phyloP scores from a whole-genome alignment of 768 basidiomycete genomes.

The Auricularia heimuer region DNA sequence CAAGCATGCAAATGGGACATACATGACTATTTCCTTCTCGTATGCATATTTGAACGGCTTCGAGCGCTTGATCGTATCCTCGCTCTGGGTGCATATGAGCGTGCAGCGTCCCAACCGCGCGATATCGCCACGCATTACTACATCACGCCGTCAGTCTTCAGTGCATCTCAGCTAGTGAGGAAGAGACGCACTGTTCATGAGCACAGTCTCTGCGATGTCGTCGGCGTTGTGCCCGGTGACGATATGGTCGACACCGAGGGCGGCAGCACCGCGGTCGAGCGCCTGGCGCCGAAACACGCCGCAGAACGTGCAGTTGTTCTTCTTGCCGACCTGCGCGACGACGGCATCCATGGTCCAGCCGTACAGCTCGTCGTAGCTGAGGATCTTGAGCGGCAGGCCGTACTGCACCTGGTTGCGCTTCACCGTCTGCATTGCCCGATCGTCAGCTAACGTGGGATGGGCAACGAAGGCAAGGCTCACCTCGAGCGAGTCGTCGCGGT shows the following conservation, averaged over 20 bases:
- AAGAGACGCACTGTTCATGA: constrained; percentile 85
- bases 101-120: constrained; percentile 91
- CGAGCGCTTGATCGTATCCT: constrained; percentile 90
- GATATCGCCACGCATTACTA: constrained; percentile 97
- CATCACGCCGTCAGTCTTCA: neutral
- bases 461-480: constrained; percentile 29
- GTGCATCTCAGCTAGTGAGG: too few species aligned
- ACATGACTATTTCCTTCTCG: constrained; percentile 99
- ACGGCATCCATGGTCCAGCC: constrained; percentile 99
- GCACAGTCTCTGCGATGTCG: constrained; percentile 95
- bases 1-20: constrained; percentile 19
- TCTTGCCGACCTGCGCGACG: constrained; percentile 87
- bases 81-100: constrained; percentile 87
- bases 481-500: constrained; percentile 94
- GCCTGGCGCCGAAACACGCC: constrained; percentile 97
- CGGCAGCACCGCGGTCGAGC: constrained; percentile 85
- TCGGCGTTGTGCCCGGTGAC: constrained; percentile 99
- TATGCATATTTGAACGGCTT: constrained; percentile 99
- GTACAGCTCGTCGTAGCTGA: constrained; percentile 92
- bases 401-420: constrained; percentile 96
- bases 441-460: constrained; percentile 1
- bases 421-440: constrained; percentile 59
- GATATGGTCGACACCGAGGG: constrained; percentile 88
- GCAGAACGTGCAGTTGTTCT: constrained; percentile 99
- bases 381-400: constrained; percentile 87